Evolutionary conservation across 2,329 filamentous ascomycete species (phyloP), one percentile per base, ranked within the genome.

Genomic region (Blastomyces percursus): DNA sequence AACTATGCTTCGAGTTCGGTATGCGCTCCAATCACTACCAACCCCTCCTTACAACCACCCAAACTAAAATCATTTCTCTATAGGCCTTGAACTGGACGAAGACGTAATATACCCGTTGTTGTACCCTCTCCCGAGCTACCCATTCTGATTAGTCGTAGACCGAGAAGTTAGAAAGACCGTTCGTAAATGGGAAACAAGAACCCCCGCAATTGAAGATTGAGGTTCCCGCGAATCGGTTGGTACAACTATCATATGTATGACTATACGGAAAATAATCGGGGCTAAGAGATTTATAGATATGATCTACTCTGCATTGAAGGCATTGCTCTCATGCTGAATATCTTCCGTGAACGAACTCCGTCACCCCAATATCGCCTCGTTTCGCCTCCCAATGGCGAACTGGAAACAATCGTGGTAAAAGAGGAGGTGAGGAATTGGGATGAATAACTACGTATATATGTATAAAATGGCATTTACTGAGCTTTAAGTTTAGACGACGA

Each of bases 241-340:
- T 69, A 38, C 40, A 42, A 14, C 30, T 19, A n/a, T 27, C 54
- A 48, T 38, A 27, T 38, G 51, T 38, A 32, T 38, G 35, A 19
- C 14, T 58, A 59, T 63, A 60, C 42, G 54, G n/a, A 2, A 57
- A 2, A 57, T 14, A 42, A 35, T 21, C 51, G 21, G 66, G 50
- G 69, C 67, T 74, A 64, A 74, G 63, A 63, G 7, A 19, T 60
- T 38, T 55, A 32, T 66, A 79, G 84, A 77, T 88, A 88, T 81
- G 86, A 97, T 72, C 91, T 97, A 87, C 85, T 99, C 62, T 97
- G 93, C 78, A 96, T 96, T 78, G 94, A 97, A 80, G 93, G 93
- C 65, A 96, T 97, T 74, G 88, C 90, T 68, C 84, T 96, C 75
- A 96, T 96, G 83, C 84, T 97, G 69, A 96, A 96, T 76, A 90